Percentiles rank a stretch among this genome's conserved stretches.
These are phyloP conservation scores for Apiospora koreana DNA, from an alignment of 2,329 filamentous ascomycete species.

Conservation along the genomic window DNA sequence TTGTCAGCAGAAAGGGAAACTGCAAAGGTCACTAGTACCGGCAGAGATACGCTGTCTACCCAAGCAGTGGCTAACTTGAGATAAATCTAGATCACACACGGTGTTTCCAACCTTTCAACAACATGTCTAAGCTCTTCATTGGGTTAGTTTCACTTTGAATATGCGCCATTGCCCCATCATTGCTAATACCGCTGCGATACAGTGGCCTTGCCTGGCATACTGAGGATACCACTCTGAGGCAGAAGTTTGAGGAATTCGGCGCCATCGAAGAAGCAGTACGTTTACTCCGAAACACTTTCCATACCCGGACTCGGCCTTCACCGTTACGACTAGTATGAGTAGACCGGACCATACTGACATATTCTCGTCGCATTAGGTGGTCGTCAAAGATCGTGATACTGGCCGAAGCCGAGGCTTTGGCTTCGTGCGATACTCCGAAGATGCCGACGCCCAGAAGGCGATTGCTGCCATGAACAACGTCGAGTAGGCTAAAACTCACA, in stretches of 20 bases:
- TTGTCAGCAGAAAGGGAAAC: neutral
- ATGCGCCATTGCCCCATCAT: neutral
- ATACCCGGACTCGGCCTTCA: neutral
- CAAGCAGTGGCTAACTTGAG: neutral
- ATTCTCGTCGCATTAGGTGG: slow-evolving; percentile 61
- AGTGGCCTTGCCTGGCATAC: slow-evolving; percentile 99
- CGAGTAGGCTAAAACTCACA: slow-evolving; percentile 63
- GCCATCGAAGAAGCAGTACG: slow-evolving; percentile 92
- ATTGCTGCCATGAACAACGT: slow-evolving; percentile 83
- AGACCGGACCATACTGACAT: slow-evolving; percentile 19
- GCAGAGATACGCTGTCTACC: neutral
- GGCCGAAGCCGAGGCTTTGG: slow-evolving; percentile 96
- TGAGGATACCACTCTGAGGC: slow-evolving; percentile 80
- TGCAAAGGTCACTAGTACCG: slow-evolving; percentile 7
- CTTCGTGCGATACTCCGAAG: slow-evolving; percentile 85
- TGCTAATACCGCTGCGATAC: slow-evolving; percentile 12
- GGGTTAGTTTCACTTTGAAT: slow-evolving; percentile 61
- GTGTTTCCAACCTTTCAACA: slow-evolving; percentile 15
- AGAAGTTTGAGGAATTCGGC: slow-evolving; percentile 93
- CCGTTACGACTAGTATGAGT: neutral
- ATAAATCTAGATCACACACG: neutral
- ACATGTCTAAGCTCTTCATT: slow-evolving; percentile 94
- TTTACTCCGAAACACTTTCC: slow-evolving; percentile 15
- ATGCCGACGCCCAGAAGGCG: slow-evolving; percentile 74
- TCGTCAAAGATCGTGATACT: slow-evolving; percentile 97